These are phyloP conservation scores for Coprinellus micaceus DNA, from an alignment of 768 basidiomycete genomes.

Conservation along the genomic window DNA sequence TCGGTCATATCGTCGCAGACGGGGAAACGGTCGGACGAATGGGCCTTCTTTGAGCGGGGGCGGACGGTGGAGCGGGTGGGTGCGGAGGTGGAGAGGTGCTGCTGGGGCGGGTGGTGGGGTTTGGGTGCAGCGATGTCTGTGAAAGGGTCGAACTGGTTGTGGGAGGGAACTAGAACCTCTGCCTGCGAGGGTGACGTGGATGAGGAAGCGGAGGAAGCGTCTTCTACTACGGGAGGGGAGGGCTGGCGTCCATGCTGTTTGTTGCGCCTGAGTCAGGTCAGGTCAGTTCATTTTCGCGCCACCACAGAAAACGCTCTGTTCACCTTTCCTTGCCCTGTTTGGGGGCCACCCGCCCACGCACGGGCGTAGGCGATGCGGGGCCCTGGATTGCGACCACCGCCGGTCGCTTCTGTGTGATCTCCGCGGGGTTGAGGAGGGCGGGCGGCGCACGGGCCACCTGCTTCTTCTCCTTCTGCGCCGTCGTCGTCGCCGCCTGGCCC, in stretches of 20 bases:
- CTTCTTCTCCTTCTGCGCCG: slow-evolving; percentile 26
- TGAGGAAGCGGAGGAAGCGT: no score
- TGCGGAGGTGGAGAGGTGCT: slow-evolving; percentile 46
- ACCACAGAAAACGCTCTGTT: not conserved
- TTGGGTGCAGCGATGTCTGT: slow-evolving; percentile 20
- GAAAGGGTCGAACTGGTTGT: slow-evolving; percentile 49
- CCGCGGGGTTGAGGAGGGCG: slow-evolving; percentile 21
- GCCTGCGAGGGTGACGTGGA: slow-evolving; percentile 54
- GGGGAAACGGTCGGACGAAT: slow-evolving; percentile 47
- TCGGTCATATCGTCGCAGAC: slow-evolving; percentile 73
- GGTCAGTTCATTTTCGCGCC: not conserved
- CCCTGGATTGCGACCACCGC: slow-evolving; percentile 17
- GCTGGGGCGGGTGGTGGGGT: slow-evolving; percentile 7
- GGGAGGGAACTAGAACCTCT: slow-evolving; percentile 46
- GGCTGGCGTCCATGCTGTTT: slow-evolving; percentile 58
- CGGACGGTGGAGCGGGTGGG: slow-evolving; percentile 40
- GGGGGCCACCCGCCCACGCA: slow-evolving; percentile 24
- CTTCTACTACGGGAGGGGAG: slow-evolving; percentile 52
- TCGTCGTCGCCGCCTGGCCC: slow-evolving; percentile 20
- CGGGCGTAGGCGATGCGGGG: slow-evolving; percentile 30
- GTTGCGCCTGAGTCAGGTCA: slow-evolving; percentile 23
- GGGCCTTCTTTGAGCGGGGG: slow-evolving; percentile 29
- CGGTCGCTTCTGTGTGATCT: slow-evolving; percentile 21
- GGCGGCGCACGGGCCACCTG: slow-evolving; percentile 29
- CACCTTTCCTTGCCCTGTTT: slow-evolving; percentile 30